Evolutionary conservation across 331 rosid genomes (phyloP), one percentile per base, ranked within the genome.

Genomic region (Acacia pycnantha): DNA sequence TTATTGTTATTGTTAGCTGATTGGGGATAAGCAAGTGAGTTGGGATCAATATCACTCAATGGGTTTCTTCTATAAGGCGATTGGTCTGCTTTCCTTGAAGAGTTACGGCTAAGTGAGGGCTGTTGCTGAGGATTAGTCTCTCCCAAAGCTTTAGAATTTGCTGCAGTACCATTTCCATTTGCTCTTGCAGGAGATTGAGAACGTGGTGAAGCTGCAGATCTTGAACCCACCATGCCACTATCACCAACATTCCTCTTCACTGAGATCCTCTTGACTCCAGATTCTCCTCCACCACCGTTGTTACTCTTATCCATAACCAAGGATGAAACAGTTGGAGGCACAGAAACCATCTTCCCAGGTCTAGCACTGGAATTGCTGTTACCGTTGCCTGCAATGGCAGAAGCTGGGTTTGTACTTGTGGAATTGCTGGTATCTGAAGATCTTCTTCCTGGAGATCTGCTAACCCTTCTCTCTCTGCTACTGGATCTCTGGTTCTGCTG

Each of bases 1-100:
- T 59, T 79, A 85, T 82, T 89, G 81, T 66, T 79, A 86, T 78
- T 88, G 82, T 82, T 92, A n/a, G 84, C 80, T 47, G 88, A 70
- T 14, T 91, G 95, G 62, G 94, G 87, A 82, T 88, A 79, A 71
- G 90, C 81, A 40, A 89, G 84, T 27, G 94, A 74, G 71, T 94
- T 92, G 15, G 93, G 82, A 81, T 96, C 99, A 70, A 94, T 83
- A 73, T 96, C 99, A 80, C 90, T 83, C 37, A 93, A 76, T 10
- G 99, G 97, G 72, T 94, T 92, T 86, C 99, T 96, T 87, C 95
- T 87, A 59, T 78, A 87, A 73, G 99, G 99, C 35, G 99, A 96
- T 0, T 88, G 93, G 79, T 96, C 99, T 16, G 97, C 87, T 83
- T 94, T 96, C 83, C 97, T 92, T 24, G 93, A 86, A 67, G 97